Evolutionary conservation across 345 rosid species (phyloP).

Genomic region (Syzygium grande): DNA sequence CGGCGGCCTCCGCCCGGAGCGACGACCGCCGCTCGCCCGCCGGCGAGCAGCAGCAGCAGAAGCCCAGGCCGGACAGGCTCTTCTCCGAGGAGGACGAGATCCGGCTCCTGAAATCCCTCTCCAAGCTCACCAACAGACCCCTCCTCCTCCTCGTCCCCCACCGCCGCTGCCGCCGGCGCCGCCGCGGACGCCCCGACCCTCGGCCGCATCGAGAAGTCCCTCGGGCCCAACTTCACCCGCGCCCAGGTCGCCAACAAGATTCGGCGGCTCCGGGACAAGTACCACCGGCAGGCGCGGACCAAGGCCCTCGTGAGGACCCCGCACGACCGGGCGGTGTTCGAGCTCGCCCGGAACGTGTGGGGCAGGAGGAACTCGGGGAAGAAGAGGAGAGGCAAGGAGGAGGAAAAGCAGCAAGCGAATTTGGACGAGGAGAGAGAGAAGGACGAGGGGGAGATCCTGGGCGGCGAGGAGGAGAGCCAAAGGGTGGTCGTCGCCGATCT

Average conservation of each 20-base stretch:
- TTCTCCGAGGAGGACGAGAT: conserved; percentile 20
- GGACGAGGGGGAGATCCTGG: not conserved
- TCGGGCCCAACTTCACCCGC: conserved; percentile 12
- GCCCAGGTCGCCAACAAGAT: conserved; percentile 19
- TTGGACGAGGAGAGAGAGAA: not conserved
- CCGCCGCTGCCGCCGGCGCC: not conserved
- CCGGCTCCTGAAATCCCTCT: conserved; percentile 13
- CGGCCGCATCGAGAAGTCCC: conserved; percentile 6
- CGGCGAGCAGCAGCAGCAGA: not conserved
- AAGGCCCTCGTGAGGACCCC: conserved; percentile 17
- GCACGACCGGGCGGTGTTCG: conserved; percentile 12
- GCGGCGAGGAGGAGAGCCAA: not conserved
- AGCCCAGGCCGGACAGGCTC: not conserved
- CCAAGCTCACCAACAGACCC: not conserved
- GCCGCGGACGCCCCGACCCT: not conserved
- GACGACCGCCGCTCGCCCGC: not conserved
- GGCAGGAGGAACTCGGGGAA: conserved; percentile 6
- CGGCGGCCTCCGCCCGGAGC: not conserved
- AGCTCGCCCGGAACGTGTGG: conserved; percentile 16
- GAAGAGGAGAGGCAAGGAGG: not conserved
- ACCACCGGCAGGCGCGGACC: conserved; percentile 17
- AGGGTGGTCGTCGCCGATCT: not conserved
- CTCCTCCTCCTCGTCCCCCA: not conserved
- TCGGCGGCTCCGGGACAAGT: conserved; percentile 16
- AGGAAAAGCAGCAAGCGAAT: not conserved